phyloP scores from a whole-genome alignment of 2,329 filamentous ascomycete genomes.

The Bertia moriformis region DNA sequence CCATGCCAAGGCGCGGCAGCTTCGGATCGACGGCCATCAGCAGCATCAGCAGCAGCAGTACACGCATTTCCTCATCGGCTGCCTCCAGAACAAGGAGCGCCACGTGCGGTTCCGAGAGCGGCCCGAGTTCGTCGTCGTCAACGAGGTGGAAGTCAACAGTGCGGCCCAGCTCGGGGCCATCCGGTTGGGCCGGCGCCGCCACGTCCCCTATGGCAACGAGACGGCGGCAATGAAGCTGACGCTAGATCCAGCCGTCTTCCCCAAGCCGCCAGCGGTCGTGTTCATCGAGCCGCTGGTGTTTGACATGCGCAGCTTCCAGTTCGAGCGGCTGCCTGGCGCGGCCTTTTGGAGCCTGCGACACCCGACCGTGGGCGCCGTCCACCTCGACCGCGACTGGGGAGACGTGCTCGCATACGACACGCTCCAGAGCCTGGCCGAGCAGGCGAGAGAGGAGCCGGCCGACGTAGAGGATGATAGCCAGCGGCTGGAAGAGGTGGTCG shows the following conservation, averaged over 20 bases:
- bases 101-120: slow-evolving; percentile 31
- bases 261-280: slow-evolving; percentile 28
- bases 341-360: slow-evolving; percentile 65
- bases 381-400: slow-evolving; percentile 56
- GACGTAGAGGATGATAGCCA: slow-evolving; percentile 42
- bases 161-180: slow-evolving; percentile 34
- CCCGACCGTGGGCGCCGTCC: slow-evolving; percentile 61
- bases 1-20: slow-evolving; percentile 40
- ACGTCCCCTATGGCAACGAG: slow-evolving; percentile 29
- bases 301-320: slow-evolving; percentile 68
- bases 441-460: slow-evolving; percentile 33
- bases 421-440: slow-evolving; percentile 50
- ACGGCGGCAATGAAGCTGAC: slow-evolving; percentile 27
- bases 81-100: slow-evolving; percentile 52
- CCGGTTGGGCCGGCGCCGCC: slow-evolving; percentile 21
- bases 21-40: too few species aligned
- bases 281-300: slow-evolving; percentile 65
- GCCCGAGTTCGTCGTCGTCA: slow-evolving; percentile 54
- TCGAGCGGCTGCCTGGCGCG: slow-evolving; percentile 56
- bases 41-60: too few species aligned
- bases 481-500: slow-evolving; percentile 42
- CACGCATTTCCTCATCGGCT: slow-evolving; percentile 69
- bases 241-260: slow-evolving; percentile 23
- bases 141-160: slow-evolving; percentile 40
- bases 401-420: slow-evolving; percentile 58